Evolutionary conservation across 805 yeast species (phyloP).

Genomic region (Kuraishia ogatae): DNA sequence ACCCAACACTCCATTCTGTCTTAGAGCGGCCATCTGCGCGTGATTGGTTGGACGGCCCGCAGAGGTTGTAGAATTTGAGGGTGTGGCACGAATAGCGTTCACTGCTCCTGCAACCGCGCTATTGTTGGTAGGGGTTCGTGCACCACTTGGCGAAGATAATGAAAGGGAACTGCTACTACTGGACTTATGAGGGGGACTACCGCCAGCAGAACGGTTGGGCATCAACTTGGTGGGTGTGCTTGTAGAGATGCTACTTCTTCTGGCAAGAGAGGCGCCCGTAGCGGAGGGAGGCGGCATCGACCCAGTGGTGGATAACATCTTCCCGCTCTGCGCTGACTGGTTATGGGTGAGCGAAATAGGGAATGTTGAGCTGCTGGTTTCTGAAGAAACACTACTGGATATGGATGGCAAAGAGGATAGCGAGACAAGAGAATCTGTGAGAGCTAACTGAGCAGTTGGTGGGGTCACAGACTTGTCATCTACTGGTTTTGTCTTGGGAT

Average conservation of each 20-base stretch:
- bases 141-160: neutral
- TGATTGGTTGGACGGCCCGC: neutral
- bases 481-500: no score
- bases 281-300: neutral
- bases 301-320: neutral
- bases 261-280: neutral
- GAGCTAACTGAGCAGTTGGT: neutral
- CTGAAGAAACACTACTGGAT: neutral
- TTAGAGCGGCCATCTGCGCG: neutral
- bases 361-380: neutral
- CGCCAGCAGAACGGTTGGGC: neutral
- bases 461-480: neutral
- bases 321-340: neutral
- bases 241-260: neutral
- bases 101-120: constrained; percentile 1
- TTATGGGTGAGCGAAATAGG: neutral
- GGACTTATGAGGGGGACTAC: neutral
- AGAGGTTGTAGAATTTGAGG: neutral
- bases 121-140: neutral
- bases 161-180: neutral
- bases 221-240: neutral
- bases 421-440: neutral
- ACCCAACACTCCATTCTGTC: neutral
- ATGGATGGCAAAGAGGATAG: neutral
- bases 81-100: neutral